Conservation (phyloP, 2,329 filamentous ascomycete genomes). For the Ciborinia camelliae region DNA sequence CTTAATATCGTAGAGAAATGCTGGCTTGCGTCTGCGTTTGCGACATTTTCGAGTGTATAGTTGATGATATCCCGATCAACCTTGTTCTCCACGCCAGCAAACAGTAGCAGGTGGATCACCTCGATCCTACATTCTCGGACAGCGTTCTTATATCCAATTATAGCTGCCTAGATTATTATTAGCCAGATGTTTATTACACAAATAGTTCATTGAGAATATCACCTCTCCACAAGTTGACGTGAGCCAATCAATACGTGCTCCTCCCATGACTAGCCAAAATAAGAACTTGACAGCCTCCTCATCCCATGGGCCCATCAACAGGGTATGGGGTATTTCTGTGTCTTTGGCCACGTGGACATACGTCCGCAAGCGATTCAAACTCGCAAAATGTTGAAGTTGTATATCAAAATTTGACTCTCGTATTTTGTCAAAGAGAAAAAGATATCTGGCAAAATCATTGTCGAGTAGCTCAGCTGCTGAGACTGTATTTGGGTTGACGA, state of each 20-base stretch:
- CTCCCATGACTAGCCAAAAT: slow-evolving; percentile 34
- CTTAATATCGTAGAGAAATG: not conserved
- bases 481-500: not conserved
- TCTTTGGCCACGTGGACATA: slow-evolving; percentile 22
- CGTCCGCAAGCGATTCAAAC: not conserved
- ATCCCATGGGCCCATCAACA: slow-evolving; percentile 36
- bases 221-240: slow-evolving; percentile 35
- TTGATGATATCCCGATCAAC: slow-evolving; percentile 22
- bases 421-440: not conserved
- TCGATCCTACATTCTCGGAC: slow-evolving; percentile 25
- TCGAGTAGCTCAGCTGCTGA: not conserved
- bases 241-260: slow-evolving; percentile 31
- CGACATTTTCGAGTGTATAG: slow-evolving; percentile 8
- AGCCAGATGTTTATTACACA: not conserved
- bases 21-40: not conserved
- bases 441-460: slow-evolving; percentile 16
- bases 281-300: slow-evolving; percentile 30
- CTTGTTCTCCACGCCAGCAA: slow-evolving; percentile 24
- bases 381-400: slow-evolving; percentile 7
- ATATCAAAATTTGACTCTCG: not conserved
- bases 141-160: slow-evolving; percentile 29
- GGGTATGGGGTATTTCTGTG: slow-evolving; percentile 32
- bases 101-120: slow-evolving; percentile 27
- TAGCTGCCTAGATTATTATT: slow-evolving; percentile 25
- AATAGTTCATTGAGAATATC: not conserved